These are phyloP conservation scores for Trametes versicolor DNA, from an alignment of 1,284 basidiomycete genomes.

Conservation along the genomic window DNA sequence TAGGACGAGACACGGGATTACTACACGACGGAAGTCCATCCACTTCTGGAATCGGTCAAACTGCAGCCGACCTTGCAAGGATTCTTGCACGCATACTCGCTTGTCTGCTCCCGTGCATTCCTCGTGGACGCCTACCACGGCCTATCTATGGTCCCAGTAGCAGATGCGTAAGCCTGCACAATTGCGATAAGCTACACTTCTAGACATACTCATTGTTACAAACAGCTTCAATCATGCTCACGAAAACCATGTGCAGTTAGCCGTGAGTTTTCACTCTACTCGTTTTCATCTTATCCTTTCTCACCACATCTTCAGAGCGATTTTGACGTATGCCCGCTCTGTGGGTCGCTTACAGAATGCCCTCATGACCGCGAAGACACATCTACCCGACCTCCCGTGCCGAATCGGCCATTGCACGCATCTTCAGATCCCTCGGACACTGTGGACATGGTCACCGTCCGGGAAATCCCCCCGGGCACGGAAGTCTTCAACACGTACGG, in stretches of 20 bases:
- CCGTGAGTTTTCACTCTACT: constrained; percentile 56
- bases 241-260: constrained; percentile 80
- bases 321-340: constrained; percentile 83
- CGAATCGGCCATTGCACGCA: neutral
- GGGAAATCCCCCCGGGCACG: constrained; percentile 56
- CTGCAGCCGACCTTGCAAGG: constrained; percentile 42
- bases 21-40: constrained; percentile 53
- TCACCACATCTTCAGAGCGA: constrained; percentile 63
- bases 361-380: constrained; percentile 65
- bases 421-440: constrained; percentile 42
- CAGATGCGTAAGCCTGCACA: constrained; percentile 74
- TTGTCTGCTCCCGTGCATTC: constrained; percentile 91
- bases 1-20: constrained; percentile 61
- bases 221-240: constrained; percentile 86
- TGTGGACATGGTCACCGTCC: constrained; percentile 75
- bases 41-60: constrained; percentile 38
- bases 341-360: constrained; percentile 82
- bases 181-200: neutral
- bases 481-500: constrained; percentile 94
- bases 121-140: constrained; percentile 88
- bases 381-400: neutral
- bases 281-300: neutral
- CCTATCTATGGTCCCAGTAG: constrained; percentile 89
- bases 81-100: constrained; percentile 78
- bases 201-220: too few relatives aligned